Evolutionary conservation across 2,329 filamentous ascomycete species (phyloP), one percentile per base, ranked within the genome.

Genomic region (Geosmithia morbida): DNA sequence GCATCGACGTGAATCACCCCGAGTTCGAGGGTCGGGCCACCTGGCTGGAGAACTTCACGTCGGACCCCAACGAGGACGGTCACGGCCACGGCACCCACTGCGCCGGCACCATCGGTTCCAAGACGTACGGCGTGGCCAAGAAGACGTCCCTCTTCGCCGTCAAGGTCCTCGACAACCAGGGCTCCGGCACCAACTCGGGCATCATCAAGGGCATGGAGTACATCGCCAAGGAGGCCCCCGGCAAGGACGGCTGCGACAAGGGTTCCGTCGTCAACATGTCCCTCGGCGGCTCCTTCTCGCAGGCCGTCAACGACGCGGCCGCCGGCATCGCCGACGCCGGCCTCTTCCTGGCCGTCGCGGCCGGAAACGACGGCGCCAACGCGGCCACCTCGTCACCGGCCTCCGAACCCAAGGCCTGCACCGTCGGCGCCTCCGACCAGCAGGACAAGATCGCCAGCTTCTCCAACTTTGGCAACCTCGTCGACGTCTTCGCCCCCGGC

Each of bases 201-300:
- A 62, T 70, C 53, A 61, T 71, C 47, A 65, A 65, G 19, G 67
- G 66, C 51, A 67, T 69, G 51, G 65, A 69, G 57, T 69, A 57
- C 41, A 66, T 69, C 18, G 56, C 59, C 49, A 50, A 54, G 40
- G 65, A 70, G 52, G 55, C 61, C 18, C 42, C 53, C 44, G 57
- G 48, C 17, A 63, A 63, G 50, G 51, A 47, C 26, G 55, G 47
- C 51, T 69, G 67, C 61, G 58, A 62, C 52, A 64, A 60, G 46
- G 67, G 69, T 41, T 61, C 66, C 40, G 72, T 78, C n/a, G 68
- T 72, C 54, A 75, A 71, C 63, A 71, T 76, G 70, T 75, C 72
- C 1, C 66, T 76, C 33, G 71, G 71, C 51, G 71, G 71, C 19
- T 56, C 59, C 49, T 56, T 50, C 46, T 71, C 67, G 33, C 51